Evolutionary conservation across 805 yeast species (phyloP).

Genomic region (Pichia sporocuriosa): DNA sequence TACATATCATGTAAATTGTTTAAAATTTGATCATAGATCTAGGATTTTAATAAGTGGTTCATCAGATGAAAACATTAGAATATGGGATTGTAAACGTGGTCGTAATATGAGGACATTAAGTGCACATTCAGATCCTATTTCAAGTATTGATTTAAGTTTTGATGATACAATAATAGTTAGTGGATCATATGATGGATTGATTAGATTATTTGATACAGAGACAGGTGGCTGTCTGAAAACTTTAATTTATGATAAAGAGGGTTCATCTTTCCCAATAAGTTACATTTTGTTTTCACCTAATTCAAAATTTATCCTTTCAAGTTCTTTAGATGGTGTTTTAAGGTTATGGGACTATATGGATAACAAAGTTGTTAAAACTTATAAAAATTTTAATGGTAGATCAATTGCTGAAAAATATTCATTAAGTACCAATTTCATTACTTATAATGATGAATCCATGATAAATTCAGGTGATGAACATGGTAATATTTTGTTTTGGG

Average conservation of each 20-base stretch:
- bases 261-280: slow-evolving; percentile 71
- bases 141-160: slow-evolving; percentile 62
- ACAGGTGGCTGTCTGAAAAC: slow-evolving; percentile 92
- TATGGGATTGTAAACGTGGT: slow-evolving; percentile 81
- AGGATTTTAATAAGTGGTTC: slow-evolving; percentile 75
- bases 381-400: slow-evolving; percentile 18
- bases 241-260: slow-evolving; percentile 68
- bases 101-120: slow-evolving; percentile 69
- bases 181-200: slow-evolving; percentile 86
- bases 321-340: slow-evolving; percentile 72
- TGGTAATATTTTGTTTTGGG: slow-evolving; percentile 55
- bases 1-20: slow-evolving; percentile 74
- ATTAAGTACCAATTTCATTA: slow-evolving; percentile 47
- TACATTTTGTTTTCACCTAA: slow-evolving; percentile 71
- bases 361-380: slow-evolving; percentile 72
- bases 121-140: slow-evolving; percentile 90
- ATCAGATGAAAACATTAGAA: slow-evolving; percentile 82
- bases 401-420: slow-evolving; percentile 46
- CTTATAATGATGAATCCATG: slow-evolving; percentile 30
- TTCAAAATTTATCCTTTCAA: slow-evolving; percentile 69
- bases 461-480: slow-evolving; percentile 58
- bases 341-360: slow-evolving; percentile 84
- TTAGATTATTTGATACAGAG: slow-evolving; percentile 78
- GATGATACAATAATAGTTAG: slow-evolving; percentile 81
- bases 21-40: slow-evolving; percentile 67